phyloP scores from a whole-genome alignment of 495 filamentous ascomycete species.

The Viridothelium virens region DNA sequence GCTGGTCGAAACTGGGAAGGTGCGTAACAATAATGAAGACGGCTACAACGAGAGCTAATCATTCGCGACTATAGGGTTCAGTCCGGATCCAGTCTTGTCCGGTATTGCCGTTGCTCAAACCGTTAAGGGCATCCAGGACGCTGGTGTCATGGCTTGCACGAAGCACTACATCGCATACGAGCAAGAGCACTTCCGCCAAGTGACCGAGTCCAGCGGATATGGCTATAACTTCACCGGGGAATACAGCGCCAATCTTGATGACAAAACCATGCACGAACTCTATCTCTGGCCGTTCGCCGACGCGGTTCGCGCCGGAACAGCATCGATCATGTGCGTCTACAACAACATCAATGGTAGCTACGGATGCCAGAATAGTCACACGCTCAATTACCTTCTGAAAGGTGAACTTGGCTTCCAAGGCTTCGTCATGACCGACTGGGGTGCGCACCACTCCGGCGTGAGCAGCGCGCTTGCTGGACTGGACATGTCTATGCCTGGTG shows the following conservation, averaged over 20 bases:
- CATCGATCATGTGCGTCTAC: slow-evolving; percentile 77
- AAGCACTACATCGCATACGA: slow-evolving; percentile 39
- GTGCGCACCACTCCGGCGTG: slow-evolving; percentile 78
- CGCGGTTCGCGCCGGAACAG: slow-evolving; percentile 38
- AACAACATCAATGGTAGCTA: slow-evolving; percentile 74
- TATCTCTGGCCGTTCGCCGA: slow-evolving; percentile 86
- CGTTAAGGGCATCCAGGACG: slow-evolving; percentile 36
- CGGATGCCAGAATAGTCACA: slow-evolving; percentile 61
- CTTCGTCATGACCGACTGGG: slow-evolving; percentile 87
- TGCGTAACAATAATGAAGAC: slow-evolving; percentile 1
- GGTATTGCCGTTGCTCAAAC: slow-evolving; percentile 35
- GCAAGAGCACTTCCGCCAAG: slow-evolving; percentile 65
- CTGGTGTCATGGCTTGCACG: slow-evolving; percentile 37
- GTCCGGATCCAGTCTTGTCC: slow-evolving; percentile 37
- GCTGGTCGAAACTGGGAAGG: slow-evolving; percentile 86
- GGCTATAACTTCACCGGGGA: slow-evolving; percentile 58
- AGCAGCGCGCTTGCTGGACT: slow-evolving; percentile 71
- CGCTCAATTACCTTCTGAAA: slow-evolving; percentile 77
- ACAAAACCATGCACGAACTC: slow-evolving; percentile 88
- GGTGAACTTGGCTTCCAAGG: slow-evolving; percentile 90
- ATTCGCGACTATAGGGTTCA: slow-evolving; percentile 29
- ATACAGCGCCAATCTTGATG: slow-evolving; percentile 78
- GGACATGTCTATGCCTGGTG: slow-evolving; percentile 95
- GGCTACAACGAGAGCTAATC: not conserved
- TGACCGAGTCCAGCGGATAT: slow-evolving; percentile 51